phyloP scores from a whole-genome alignment of 2,329 filamentous ascomycete genomes.

The Neurospora crassa region DNA sequence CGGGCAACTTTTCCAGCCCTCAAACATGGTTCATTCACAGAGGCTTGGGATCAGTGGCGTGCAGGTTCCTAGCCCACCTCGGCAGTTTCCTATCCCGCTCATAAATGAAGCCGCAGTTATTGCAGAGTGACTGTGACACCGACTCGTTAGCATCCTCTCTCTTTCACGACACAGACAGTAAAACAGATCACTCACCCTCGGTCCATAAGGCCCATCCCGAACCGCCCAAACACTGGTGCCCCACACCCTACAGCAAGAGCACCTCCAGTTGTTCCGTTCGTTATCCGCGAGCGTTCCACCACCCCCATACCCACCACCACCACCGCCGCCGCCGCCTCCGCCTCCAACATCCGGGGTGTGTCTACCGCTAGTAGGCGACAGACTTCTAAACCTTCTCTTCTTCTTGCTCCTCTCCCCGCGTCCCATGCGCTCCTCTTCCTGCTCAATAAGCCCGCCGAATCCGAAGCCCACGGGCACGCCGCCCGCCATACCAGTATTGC shows the following conservation, averaged over 20 bases:
- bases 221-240: conserved; percentile 92
- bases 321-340: conserved; percentile 53
- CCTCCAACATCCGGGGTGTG: conserved; percentile 67
- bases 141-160: conserved; percentile 12
- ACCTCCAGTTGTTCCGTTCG: conserved; percentile 79
- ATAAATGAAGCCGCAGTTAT: conserved; percentile 84
- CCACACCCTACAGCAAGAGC: conserved; percentile 78
- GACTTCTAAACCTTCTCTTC: conserved; percentile 82
- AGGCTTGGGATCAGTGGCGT: conserved; percentile 30
- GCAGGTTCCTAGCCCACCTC: conserved; percentile 63
- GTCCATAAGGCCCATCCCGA: conserved; percentile 76
- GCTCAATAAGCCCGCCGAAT: conserved; percentile 41
- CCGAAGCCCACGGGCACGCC: conserved; percentile 53
- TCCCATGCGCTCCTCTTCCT: conserved; percentile 76
- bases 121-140: conserved; percentile 63
- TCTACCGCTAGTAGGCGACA: conserved; percentile 68
- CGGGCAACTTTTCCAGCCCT: not conserved
- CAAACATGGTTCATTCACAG: conserved; percentile 4
- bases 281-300: conserved; percentile 59
- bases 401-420: conserved; percentile 90
- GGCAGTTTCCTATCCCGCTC: conserved; percentile 81
- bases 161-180: no score
- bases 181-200: conserved; percentile 52
- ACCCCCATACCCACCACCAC: conserved; percentile 59
- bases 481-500: conserved; percentile 70